These are phyloP conservation scores for Begonia fuchsioides DNA, from an alignment of 306 rosid species.

Conservation along the genomic window DNA sequence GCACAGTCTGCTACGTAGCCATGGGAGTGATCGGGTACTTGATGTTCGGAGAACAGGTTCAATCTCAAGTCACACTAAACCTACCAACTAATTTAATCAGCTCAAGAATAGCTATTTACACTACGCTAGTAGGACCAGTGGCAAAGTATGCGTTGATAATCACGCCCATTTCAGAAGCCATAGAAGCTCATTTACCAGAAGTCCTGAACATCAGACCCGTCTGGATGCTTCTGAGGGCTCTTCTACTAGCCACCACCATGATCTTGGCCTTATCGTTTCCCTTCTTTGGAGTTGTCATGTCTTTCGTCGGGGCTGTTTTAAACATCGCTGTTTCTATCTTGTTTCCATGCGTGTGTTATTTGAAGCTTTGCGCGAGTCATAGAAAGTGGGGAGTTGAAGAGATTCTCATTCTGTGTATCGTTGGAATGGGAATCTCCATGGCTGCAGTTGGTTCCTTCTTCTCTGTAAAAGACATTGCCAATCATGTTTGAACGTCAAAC, in stretches of 20 bases:
- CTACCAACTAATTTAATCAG: conserved; percentile 2
- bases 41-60: not conserved
- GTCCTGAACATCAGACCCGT: not conserved
- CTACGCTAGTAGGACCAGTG: conserved; percentile 5
- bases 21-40: not conserved
- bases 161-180: conserved; percentile 7
- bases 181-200: conserved; percentile 2
- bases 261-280: conserved; percentile 3
- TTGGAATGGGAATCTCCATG: not conserved
- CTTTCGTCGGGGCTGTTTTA: conserved; percentile 2
- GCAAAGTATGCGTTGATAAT: conserved; percentile 2
- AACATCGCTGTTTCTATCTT: not conserved
- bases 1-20: not conserved
- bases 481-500: too few species aligned
- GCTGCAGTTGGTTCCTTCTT: not conserved
- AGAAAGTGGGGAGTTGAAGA: not conserved
- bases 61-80: conserved; percentile 2
- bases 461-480: not conserved
- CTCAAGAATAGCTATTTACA: conserved; percentile 5
- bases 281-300: not conserved
- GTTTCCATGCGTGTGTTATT: not conserved
- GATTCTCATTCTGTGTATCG: not conserved
- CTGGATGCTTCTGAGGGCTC: conserved; percentile 1
- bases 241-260: not conserved
- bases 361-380: not conserved